Conservation (phyloP, 2,329 filamentous ascomycete genomes). For the Hymenoscyphus scutula region DNA sequence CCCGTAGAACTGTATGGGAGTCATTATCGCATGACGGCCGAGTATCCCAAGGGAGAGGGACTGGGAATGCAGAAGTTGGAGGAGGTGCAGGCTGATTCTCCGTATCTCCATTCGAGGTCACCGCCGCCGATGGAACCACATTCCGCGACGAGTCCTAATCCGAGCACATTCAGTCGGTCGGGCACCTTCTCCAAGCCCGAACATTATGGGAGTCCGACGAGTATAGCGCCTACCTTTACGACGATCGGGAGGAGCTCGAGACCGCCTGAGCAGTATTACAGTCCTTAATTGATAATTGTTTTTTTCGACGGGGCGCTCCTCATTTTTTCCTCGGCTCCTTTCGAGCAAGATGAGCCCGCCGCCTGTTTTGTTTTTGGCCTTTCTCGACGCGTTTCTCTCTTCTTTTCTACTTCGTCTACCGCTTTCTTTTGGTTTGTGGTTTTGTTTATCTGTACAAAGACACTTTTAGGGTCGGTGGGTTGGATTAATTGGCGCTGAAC, state of each 20-base stretch:
- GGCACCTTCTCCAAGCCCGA: slow-evolving; percentile 4
- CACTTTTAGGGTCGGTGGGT: neutral
- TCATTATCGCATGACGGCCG: slow-evolving; percentile 5
- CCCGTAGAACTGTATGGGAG: slow-evolving; percentile 15
- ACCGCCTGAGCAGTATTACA: slow-evolving; percentile 10
- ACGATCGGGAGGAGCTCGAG: slow-evolving; percentile 7
- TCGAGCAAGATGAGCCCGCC: too few species aligned
- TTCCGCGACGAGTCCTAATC: slow-evolving; percentile 2
- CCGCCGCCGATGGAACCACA: neutral
- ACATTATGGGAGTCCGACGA: neutral
- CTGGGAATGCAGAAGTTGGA: slow-evolving; percentile 6
- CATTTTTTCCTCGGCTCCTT: too few species aligned
- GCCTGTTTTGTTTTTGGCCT: too few species aligned
- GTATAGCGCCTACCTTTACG: neutral
- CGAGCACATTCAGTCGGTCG: neutral
- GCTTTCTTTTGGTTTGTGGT: neutral
- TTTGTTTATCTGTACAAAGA: neutral
- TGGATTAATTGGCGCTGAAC: slow-evolving; percentile 1
- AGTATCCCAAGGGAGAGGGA: neutral
- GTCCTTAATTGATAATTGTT: slow-evolving; percentile 5
- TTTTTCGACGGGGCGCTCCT: too few species aligned
- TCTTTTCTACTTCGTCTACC: too few species aligned
- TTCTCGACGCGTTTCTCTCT: neutral
- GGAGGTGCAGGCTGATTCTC: neutral
- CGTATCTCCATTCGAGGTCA: slow-evolving; percentile 1